Conservation (phyloP, 2,329 filamentous ascomycete species). For the Fusarium setosum region DNA sequence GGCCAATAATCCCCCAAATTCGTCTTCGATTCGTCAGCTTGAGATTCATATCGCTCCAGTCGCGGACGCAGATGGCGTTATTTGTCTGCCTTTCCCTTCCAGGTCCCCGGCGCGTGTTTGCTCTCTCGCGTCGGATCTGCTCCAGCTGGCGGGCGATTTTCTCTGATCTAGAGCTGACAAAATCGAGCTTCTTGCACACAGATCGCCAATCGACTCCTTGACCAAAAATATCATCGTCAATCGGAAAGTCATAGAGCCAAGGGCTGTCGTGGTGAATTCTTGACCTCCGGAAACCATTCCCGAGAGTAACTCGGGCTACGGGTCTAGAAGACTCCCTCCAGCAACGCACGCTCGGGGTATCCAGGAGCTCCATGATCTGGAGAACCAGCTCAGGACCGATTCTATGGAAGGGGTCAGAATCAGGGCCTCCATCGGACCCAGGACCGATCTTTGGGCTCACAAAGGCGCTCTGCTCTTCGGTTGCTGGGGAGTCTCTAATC, state of each 20-base stretch:
- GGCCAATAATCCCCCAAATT: background rate
- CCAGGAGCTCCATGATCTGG: background rate
- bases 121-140: background rate
- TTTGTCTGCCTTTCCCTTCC: background rate
- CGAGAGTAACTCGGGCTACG: background rate
- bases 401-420: background rate
- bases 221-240: background rate
- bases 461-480: background rate
- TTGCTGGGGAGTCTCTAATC: background rate
- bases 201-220: background rate
- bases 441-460: background rate
- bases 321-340: background rate
- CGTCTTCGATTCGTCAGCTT: background rate
- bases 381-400: background rate
- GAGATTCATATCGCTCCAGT: background rate
- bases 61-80: background rate
- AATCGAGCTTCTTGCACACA: background rate
- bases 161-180: background rate
- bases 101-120: background rate
- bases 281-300: background rate
- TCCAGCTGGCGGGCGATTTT: background rate
- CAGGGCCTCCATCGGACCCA: background rate
- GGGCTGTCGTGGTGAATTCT: background rate
- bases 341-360: background rate
- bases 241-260: background rate